Base-by-base conservation (phyloP, 768 basidiomycete species). In the Xerocomellus dryophilus region DNA sequence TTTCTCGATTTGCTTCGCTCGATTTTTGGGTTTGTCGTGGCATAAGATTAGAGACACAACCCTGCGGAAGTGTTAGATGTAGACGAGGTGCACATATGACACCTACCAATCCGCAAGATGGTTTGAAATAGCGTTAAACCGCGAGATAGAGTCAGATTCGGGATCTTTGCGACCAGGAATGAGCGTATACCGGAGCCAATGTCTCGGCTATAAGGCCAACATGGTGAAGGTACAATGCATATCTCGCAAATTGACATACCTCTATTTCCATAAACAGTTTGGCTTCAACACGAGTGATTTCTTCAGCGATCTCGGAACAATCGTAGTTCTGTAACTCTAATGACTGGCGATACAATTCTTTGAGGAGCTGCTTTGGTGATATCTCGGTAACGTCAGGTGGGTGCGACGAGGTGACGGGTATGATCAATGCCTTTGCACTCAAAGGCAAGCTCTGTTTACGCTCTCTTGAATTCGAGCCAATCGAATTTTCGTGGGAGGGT, bases 21-120 rank as follows among this genome's bases (percentile, higher is more conserved):
- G 85, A 41, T 77, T 69, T 68, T 82, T 85, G 27, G 85, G 77
- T 61, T 85, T 87, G 61, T 92, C 86, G 53, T 95, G 92, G 53
- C 90, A 90, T 14, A 98, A 74, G 49, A 99, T 93, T 53, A 98
- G 73, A 15, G 93, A 93, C 9, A 88, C 84, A 47, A 94, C 90
- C 93, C 95, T 96, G 57, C 15, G 17, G 20, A 45, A 42, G n/a
- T 34, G 45, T 61, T 52, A 61, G 29, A 17, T 34, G 5, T 34
- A n/a, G 35, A 41, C 18, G 15, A 51, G 5, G 43, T 20, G 21
- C 7, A 21, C 41, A 29, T 7, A 1, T 18, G 14, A 35, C 44
- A 70, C 80, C 47, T 61, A 90, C 93, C 92, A 95, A 63, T 86
- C 82, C 8, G 86, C 90, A 32, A 96, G 74, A 66, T 89, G 88